Conservation (phyloP, 345 rosid genomes). For the Eucalyptus sp. region DNA sequence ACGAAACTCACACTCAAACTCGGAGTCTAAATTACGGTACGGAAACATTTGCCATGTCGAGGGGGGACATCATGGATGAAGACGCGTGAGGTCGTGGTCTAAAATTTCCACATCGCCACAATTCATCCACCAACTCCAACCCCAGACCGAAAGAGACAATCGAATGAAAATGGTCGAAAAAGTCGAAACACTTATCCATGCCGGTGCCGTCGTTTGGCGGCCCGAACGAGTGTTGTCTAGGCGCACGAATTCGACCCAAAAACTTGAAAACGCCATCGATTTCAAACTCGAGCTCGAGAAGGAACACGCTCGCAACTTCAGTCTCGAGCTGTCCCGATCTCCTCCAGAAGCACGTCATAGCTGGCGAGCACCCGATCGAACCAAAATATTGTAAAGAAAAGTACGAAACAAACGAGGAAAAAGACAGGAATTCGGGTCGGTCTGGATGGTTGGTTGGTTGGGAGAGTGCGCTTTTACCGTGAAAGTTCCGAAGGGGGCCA, state of each 20-base stretch:
- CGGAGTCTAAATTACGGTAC: too few species aligned
- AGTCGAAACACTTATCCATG: not conserved
- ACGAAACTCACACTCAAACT: too few species aligned
- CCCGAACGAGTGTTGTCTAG: not conserved
- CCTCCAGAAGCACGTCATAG: not conserved
- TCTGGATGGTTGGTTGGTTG: not conserved
- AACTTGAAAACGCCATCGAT: not conserved
- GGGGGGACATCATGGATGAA: not conserved
- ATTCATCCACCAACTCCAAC: not conserved
- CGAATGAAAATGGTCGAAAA: not conserved
- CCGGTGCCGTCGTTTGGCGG: not conserved
- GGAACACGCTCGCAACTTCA: not conserved
- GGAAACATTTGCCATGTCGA: not conserved
- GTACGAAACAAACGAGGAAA: not conserved
- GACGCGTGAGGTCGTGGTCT: not conserved
- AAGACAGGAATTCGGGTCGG: not conserved
- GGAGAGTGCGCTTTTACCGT: not conserved
- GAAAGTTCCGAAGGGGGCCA: not conserved
- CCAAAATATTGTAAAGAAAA: not conserved
- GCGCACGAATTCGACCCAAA: not conserved
- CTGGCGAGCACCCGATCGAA: not conserved
- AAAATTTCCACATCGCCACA: not conserved
- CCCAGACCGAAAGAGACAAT: not conserved
- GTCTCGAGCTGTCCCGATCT: not conserved
- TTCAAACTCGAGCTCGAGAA: not conserved